phyloP scores from a whole-genome alignment of 306 rosid genomes.

The Mucuna pruriens region DNA sequence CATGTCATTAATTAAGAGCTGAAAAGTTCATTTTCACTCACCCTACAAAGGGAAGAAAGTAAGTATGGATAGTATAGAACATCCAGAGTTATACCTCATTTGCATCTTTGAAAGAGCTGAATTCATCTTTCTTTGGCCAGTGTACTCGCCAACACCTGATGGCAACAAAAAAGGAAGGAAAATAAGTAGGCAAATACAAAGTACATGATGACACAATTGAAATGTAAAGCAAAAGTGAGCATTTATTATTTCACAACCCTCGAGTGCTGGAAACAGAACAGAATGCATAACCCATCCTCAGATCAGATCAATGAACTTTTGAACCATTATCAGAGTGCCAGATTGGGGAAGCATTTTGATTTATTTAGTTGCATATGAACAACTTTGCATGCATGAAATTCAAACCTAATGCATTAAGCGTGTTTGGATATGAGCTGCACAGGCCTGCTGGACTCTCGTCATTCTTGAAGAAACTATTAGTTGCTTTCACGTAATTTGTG shows the following conservation, averaged over 20 bases:
- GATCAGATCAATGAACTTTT: neutral
- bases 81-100: conserved; percentile 49
- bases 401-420: neutral
- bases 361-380: neutral
- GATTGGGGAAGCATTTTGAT: neutral
- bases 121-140: conserved; percentile 61
- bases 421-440: too few species aligned
- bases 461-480: too few species aligned
- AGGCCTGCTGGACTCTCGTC: too few species aligned
- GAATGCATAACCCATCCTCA: neutral
- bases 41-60: neutral
- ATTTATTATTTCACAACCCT: conserved; percentile 23
- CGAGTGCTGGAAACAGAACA: conserved; percentile 5
- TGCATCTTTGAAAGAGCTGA: conserved; percentile 54
- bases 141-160: conserved; percentile 53
- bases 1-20: neutral
- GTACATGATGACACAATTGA: neutral
- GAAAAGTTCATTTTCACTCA: neutral
- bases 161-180: neutral
- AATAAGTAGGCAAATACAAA: neutral
- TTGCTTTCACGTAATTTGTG: too few species aligned
- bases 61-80: neutral
- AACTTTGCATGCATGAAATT: conserved; percentile 27
- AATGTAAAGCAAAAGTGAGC: conserved; percentile 7
- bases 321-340: neutral